phyloP scores from a whole-genome alignment of 140 eudicot genomes.

The Bidens hawaiensis region DNA sequence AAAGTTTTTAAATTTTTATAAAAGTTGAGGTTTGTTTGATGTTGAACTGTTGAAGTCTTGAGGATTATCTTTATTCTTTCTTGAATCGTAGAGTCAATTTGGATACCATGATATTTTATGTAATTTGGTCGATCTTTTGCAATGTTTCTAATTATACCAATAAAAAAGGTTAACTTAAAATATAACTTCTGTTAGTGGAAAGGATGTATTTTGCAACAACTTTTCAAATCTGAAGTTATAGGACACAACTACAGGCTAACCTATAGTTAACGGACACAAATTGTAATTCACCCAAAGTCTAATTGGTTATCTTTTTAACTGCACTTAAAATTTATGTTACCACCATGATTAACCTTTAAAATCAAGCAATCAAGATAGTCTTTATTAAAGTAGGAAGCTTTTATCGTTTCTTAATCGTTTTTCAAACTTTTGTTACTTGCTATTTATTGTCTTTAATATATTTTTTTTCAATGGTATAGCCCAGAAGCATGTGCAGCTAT shows the following conservation, averaged over 20 bases:
- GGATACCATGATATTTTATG: not conserved
- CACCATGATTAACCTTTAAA: not conserved
- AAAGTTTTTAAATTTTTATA: not conserved
- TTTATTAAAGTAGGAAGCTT: conserved; percentile 9
- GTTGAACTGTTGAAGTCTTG: conserved; percentile 2
- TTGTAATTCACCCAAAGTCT: too few species aligned
- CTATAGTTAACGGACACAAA: too few species aligned
- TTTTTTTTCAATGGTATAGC: conserved; percentile 30
- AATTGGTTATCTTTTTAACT: too few species aligned
- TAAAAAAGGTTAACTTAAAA: too few species aligned
- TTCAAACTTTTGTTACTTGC: not conserved
- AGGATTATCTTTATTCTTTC: not conserved
- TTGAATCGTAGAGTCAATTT: not conserved
- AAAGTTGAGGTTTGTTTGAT: not conserved
- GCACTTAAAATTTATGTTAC: too few species aligned
- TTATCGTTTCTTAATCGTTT: not conserved
- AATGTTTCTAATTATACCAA: too few species aligned
- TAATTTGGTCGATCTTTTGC: too few species aligned
- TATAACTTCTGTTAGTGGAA: too few species aligned
- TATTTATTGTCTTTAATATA: not conserved
- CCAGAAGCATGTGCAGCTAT: conserved; percentile 97
- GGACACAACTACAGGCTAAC: too few species aligned
- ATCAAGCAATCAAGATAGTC: not conserved
- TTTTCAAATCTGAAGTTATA: too few species aligned
- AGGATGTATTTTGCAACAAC: too few species aligned